Base-by-base conservation (phyloP, 2,329 filamentous ascomycete genomes). In the Dactylellina haptotyla region DNA sequence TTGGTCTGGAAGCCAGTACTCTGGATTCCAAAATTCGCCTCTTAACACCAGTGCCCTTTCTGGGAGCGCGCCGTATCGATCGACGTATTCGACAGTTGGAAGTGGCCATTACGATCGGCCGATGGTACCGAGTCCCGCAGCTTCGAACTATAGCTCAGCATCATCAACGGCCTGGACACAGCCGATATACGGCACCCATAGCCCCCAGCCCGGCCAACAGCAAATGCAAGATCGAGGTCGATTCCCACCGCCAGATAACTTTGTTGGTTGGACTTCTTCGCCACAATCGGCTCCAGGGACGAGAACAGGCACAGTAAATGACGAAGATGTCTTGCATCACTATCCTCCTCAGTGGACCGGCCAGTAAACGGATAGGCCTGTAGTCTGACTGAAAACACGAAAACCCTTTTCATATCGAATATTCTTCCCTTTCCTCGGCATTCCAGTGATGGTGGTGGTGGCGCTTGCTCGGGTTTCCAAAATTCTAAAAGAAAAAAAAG, bases 101-200 rank as follows among this genome's bases (percentile, higher is more conserved):
- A 39, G 43, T 4, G 26, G 54, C n/a, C 69, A 73, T 51, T 73
- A 73, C 46, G 69, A 73, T 25, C 69, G 69, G 51, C 56, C 69
- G 23, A 66, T 73, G 54, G 69, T 73, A 20, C 61, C 54, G 12
- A 73, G 69, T n/a, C 69, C 69, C n/a, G 69, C 61, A 2, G 46
- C 69, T 23, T 73, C 69, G 5, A 73, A 65, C 46, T 73, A 73
- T 39, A 66, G 69, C 50, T 73, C 69, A 6, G 54, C 61, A 48
- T 73, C 67, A 25, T 73, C 69, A 37, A 66, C 69, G 1, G 48
- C 69, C 9, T 73, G 69, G 69, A 65, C 67, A 1, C 67, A 73
- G 23, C 59, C 59, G 20, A 54, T 73, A 56, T 73, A 73, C 20
- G 61, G 61, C 32, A 73, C 69, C 16, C 69, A 73, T 20, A 73